Evolutionary conservation across 441 rosid species (phyloP), one percentile per base, ranked within the genome.

Genomic region (Viola pubescens): DNA sequence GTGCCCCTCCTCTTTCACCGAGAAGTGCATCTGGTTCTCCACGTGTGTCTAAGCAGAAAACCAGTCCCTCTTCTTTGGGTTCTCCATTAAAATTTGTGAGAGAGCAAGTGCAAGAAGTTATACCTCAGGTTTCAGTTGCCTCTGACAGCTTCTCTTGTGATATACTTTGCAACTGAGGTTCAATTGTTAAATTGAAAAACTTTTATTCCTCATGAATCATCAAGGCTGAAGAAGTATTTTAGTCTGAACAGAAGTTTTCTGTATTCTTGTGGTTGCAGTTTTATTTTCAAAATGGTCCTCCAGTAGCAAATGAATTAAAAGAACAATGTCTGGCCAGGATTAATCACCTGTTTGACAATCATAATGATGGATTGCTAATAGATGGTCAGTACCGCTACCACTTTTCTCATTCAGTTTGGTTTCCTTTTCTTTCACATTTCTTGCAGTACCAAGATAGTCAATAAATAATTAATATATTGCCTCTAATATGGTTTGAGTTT

Each of bases 1-100:
- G 88, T 75, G 82, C 86, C 14, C 99, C 97, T 70, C 99, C 97
- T 3, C 95, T 94, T 65, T 94, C 97, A 26, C 97, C 99, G 6
- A 82, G 94, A 68, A 90, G 94, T 69, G 73, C 81, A 2, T 79
- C 91, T 62, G 89, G 94, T 63, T 94, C 99, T 41, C 99, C 99
- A 38, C 95, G 96, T 68, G 59, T 69, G 16, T 77, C 69, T 10
- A 94, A 84, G 69, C 96, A 76, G 63, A 82, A 94, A 75, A 77
- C 78, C 47, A 91, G 87, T 58, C 91, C 72, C 54, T 94, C 99
- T 39, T 79, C 82, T 68, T 71, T 86, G 53, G 80, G 88, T 57
- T 88, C 96, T 68, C 77, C 87, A 0, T 70, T 86, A 51, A 92
- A 88, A 84, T 81, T 83, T 38, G 70, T 77, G 47, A 85, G 66